These are phyloP conservation scores for Leccinum disarticulatum DNA, from an alignment of 768 basidiomycete species.

Conservation along the genomic window DNA sequence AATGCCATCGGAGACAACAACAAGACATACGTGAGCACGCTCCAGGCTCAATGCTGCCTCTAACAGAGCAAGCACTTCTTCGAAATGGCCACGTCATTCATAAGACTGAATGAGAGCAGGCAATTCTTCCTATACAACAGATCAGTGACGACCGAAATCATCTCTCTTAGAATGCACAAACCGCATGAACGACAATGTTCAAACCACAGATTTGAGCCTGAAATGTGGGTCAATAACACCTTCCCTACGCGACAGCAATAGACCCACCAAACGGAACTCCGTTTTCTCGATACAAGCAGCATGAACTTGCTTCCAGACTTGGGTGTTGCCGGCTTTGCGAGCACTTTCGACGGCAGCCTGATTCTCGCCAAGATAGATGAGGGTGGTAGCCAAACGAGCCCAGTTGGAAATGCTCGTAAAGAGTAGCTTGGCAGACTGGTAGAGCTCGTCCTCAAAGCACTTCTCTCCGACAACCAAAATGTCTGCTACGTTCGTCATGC, in stretches of 20 bases:
- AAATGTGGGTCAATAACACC: constrained; percentile 10
- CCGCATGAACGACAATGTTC: constrained; percentile 93
- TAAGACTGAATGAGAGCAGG: constrained; percentile 74
- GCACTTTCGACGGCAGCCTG: constrained; percentile 98
- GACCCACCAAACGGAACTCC: constrained; percentile 84
- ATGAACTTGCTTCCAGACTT: constrained; percentile 99
- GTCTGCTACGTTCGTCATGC: no score
- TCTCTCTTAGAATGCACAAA: constrained; percentile 19
- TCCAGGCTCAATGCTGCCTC: constrained; percentile 97
- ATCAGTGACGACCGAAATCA: constrained; percentile 11
- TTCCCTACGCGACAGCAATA: background rate
- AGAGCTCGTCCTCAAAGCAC: constrained; percentile 97
- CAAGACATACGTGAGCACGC: constrained; percentile 74
- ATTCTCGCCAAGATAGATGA: constrained; percentile 98
- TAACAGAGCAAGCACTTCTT: constrained; percentile 86
- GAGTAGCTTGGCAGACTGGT: constrained; percentile 93
- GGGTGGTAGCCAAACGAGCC: constrained; percentile 95
- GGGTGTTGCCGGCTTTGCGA: constrained; percentile 98
- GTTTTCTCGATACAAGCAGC: constrained; percentile 97
- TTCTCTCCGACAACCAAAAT: constrained; percentile 97
- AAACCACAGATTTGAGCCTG: constrained; percentile 98
- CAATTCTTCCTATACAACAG: constrained; percentile 65
- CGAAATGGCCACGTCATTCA: constrained; percentile 90
- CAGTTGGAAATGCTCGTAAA: constrained; percentile 99
- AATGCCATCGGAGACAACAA: background rate